Evolutionary conservation across 495 filamentous ascomycete species (phyloP).

Genomic region (Penicillium bovifimosum): DNA sequence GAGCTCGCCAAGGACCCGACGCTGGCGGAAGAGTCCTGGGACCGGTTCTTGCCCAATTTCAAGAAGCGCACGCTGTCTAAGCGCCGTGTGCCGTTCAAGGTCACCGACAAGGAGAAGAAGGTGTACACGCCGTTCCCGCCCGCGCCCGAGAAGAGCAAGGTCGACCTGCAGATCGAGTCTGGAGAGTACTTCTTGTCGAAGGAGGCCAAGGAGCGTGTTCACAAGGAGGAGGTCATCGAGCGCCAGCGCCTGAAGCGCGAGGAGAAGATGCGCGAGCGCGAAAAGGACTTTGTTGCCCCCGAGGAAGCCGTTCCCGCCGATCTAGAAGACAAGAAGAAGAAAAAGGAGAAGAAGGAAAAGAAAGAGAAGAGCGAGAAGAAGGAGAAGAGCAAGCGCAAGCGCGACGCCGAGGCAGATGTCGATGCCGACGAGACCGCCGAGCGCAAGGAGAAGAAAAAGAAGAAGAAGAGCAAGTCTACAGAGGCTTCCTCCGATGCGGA

Average conservation of each 20-base stretch:
- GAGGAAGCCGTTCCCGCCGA: constrained; percentile 55
- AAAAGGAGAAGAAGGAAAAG: constrained; percentile 51
- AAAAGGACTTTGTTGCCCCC: constrained; percentile 81
- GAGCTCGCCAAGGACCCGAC: constrained; percentile 95
- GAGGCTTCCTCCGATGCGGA: constrained; percentile 30
- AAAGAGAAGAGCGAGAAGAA: constrained; percentile 44
- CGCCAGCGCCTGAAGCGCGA: constrained; percentile 77
- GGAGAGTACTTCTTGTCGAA: constrained; percentile 95
- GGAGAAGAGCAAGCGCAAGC: constrained; percentile 40
- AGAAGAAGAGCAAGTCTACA: constrained; percentile 45
- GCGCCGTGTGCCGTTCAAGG: constrained; percentile 73
- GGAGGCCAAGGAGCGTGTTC: constrained; percentile 80
- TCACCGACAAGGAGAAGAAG: constrained; percentile 93
- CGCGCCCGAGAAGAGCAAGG: constrained; percentile 87
- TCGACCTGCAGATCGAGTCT: constrained; percentile 95
- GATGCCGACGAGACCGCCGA: constrained; percentile 32
- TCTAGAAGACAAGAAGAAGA: constrained; percentile 49
- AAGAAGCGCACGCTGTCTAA: constrained; percentile 91
- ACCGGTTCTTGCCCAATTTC: constrained; percentile 94
- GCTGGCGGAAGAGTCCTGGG: constrained; percentile 83
- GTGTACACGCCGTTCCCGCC: constrained; percentile 76
- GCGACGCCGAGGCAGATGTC: constrained; percentile 35
- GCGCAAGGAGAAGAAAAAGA: constrained; percentile 43
- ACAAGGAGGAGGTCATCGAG: constrained; percentile 71
- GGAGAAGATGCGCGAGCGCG: constrained; percentile 80